A percentile compares a stretch with the other conserved stretches of the same genome.
phyloP scores from a whole-genome alignment of 345 rosid genomes.

The Lepidium aucheri region DNA sequence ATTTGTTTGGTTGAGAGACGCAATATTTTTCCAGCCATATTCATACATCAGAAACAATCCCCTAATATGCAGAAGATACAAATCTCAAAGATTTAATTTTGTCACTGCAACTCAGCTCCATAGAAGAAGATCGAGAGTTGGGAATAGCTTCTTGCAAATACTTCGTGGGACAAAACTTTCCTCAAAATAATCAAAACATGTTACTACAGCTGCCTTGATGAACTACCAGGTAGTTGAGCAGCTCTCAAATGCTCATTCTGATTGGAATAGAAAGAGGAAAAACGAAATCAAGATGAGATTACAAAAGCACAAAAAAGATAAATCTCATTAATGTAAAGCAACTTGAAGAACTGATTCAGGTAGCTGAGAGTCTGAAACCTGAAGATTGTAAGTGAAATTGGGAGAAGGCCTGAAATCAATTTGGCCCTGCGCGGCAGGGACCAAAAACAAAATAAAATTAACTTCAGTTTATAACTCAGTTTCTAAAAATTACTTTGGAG shows the following conservation, averaged over 20 bases:
- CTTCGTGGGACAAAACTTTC: neutral
- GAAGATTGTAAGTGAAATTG: conserved; percentile 45
- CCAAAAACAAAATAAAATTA: neutral
- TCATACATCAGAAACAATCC: neutral
- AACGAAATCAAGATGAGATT: neutral
- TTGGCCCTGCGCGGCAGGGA: conserved; percentile 28
- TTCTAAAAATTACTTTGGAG: neutral
- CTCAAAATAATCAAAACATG: neutral
- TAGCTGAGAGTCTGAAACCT: conserved; percentile 29
- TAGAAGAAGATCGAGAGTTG: neutral
- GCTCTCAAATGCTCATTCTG: conserved; percentile 63
- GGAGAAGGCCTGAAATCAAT: conserved; percentile 55
- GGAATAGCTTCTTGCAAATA: neutral
- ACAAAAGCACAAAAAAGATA: neutral
- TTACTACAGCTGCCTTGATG: conserved; percentile 42
- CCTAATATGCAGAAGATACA: neutral
- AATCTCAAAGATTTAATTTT: neutral
- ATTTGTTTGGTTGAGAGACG: neutral
- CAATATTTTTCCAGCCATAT: neutral
- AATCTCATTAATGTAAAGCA: neutral
- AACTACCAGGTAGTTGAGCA: conserved; percentile 44
- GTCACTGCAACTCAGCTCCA: conserved; percentile 14
- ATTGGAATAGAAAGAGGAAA: neutral
- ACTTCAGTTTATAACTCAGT: neutral
- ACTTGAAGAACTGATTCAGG: neutral